Evolutionary conservation across 768 basidiomycete species (phyloP), one percentile per base, ranked within the genome.

Genomic region (Termitomyces sp.): DNA sequence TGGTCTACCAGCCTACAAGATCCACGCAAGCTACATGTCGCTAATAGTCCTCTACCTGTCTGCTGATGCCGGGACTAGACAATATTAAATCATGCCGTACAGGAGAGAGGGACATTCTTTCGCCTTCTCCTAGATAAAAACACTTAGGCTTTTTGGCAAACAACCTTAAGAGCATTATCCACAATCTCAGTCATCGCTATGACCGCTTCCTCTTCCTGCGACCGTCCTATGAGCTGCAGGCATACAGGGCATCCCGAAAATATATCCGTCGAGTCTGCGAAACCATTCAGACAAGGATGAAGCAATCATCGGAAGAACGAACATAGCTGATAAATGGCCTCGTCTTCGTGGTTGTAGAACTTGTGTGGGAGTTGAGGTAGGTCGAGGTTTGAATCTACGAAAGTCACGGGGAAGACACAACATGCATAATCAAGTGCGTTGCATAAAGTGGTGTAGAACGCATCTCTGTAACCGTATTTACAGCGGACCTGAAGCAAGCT

Each of bases 151-250:
- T 24, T 24, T 35, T n/a, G 28, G 7, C 28, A 43, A 1, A 44
- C 40, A 11, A 53, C 60, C 56, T 73, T 74, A 53, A 85, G 64
- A 10, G 81, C 84, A 0, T 68, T 70, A 24, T 80, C 84, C 10
- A 85, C 80, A 41, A 88, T 77, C 60, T 84, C 81, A 1, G 82
- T 80, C 83, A 89, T 83, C 2, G 75, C 72, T 53, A 89, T 75
- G 0, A 88, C 81, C 0, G 82, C 87, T 65, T 90, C 88, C 59
- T 89, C 88, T 61, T 90, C 88, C 51, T 83, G 71, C 2, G 81
- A 80, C 43, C 80, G 73, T 2, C 87, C 86, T 30, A 88, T 77
- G 7, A 89, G 65, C 66, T 90, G 88, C 28, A 90, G 63, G 12
- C 77, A 75, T 1, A 89, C 74, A 5, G 88, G 87, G 73, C 81